phyloP scores from a whole-genome alignment of 2,329 filamentous ascomycete genomes.

The Conoideocrella luteorostrata region DNA sequence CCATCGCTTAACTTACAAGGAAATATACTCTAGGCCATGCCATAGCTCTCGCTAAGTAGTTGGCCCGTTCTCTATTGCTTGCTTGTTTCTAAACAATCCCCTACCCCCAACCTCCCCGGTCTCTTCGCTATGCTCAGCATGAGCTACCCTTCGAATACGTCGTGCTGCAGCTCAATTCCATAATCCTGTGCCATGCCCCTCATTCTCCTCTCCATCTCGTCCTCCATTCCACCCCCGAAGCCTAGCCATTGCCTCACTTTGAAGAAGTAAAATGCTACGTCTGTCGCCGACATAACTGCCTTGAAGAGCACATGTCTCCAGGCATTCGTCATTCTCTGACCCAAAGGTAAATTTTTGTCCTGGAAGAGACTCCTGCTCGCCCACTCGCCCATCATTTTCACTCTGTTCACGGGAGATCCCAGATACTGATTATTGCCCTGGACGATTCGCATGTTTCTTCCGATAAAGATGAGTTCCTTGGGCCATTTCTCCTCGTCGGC shows the following conservation, averaged over 20 bases:
- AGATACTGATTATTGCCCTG: slow-evolving; percentile 91
- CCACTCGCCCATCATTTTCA: slow-evolving; percentile 93
- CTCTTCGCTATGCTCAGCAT: too few species aligned
- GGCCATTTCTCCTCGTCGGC: slow-evolving; percentile 85
- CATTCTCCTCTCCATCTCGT: slow-evolving; percentile 87
- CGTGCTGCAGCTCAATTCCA: slow-evolving; percentile 83
- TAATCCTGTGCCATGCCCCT: slow-evolving; percentile 81
- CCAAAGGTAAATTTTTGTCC: slow-evolving; percentile 55
- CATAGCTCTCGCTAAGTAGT: too few species aligned
- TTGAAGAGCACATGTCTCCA: slow-evolving; percentile 79
- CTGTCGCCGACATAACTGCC: slow-evolving; percentile 65
- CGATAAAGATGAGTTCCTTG: slow-evolving; percentile 86
- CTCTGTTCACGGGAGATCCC: slow-evolving; percentile 80
- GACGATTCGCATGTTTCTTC: slow-evolving; percentile 85
- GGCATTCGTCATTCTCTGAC: slow-evolving; percentile 60
- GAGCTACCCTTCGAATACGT: slow-evolving; percentile 87
- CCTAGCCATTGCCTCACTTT: slow-evolving; percentile 73
- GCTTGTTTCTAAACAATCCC: too few species aligned
- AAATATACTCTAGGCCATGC: too few species aligned
- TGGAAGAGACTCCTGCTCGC: slow-evolving; percentile 78
- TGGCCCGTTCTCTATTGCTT: too few species aligned
- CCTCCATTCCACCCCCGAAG: slow-evolving; percentile 80
- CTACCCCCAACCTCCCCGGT: too few species aligned
- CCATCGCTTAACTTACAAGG: too few species aligned
- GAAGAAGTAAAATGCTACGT: slow-evolving; percentile 77